Percentiles rank a stretch among this genome's conserved stretches.
These are phyloP conservation scores for Aquilaria malaccensis DNA, from an alignment of 345 rosid species.

Conservation along the genomic window DNA sequence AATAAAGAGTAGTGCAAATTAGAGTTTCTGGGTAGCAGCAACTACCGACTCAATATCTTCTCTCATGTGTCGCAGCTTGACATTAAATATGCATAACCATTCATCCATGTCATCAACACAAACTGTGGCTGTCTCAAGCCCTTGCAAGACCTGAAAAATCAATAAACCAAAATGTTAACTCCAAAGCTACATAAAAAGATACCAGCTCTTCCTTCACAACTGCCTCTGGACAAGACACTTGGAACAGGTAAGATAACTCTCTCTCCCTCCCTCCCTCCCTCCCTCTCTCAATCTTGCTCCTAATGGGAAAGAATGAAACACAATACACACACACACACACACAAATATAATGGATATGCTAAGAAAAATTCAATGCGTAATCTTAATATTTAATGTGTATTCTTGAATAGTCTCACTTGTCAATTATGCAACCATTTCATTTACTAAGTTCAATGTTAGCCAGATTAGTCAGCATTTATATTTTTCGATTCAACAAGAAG, in stretches of 20 bases:
- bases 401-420: conserved; percentile 1
- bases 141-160: conserved; percentile 64
- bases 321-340: too few relatives aligned
- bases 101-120: conserved; percentile 95
- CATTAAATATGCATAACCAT: conserved; percentile 87
- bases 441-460: neutral
- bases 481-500: neutral
- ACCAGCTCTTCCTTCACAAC: neutral
- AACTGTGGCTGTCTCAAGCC: conserved; percentile 79
- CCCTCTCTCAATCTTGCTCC: too few relatives aligned
- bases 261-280: too few relatives aligned
- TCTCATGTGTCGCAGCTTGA: conserved; percentile 96
- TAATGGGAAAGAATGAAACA: neutral
- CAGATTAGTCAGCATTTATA: neutral
- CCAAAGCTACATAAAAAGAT: neutral
- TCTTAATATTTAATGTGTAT: neutral
- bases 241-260: too few relatives aligned
- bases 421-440: neutral
- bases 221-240: neutral
- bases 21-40: neutral
- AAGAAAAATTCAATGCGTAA: neutral
- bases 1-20: conserved; percentile 2
- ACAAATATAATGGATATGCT: neutral
- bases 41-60: conserved; percentile 89
- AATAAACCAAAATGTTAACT: neutral